These are phyloP conservation scores for Pythium utonaiense DNA, from an alignment of 352 stramenopile genomes.

Conservation along the genomic window DNA sequence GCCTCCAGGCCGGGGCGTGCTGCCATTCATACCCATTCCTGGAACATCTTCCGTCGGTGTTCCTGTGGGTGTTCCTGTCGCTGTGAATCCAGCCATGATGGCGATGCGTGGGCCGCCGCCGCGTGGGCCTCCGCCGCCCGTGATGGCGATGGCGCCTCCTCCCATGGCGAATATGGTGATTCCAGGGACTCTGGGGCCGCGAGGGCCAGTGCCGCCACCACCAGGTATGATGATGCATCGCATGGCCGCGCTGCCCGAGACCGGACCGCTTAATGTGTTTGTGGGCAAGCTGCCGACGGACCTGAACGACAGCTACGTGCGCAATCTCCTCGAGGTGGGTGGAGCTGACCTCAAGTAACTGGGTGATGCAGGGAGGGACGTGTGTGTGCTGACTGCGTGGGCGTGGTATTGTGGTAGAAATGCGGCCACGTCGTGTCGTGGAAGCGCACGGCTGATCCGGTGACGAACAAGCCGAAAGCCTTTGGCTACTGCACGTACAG, in stretches of 20 bases:
- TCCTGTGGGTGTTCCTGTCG: neutral
- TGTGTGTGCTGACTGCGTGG: neutral
- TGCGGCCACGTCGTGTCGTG: conserved; percentile 41
- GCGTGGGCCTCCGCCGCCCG: conserved; percentile 3
- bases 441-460: conserved; percentile 43
- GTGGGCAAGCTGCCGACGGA: conserved; percentile 50
- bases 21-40: neutral
- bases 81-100: conserved; percentile 4
- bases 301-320: conserved; percentile 51
- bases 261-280: conserved; percentile 40
- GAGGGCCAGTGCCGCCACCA: conserved; percentile 5
- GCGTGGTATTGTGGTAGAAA: conserved; percentile 17
- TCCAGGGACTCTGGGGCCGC: neutral
- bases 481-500: conserved; percentile 51
- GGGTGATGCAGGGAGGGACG: too few relatives aligned
- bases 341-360: neutral
- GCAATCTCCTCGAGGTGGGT: conserved; percentile 46
- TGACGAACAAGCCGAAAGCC: conserved; percentile 36
- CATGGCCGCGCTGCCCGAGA: conserved; percentile 17
- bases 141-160: neutral
- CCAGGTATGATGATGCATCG: conserved; percentile 14
- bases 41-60: too few relatives aligned
- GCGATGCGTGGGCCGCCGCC: conserved; percentile 13
- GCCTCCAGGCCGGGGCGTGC: neutral
- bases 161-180: too few relatives aligned